phyloP scores from a whole-genome alignment of 352 stramenopile species.

The Pythium brassicae region DNA sequence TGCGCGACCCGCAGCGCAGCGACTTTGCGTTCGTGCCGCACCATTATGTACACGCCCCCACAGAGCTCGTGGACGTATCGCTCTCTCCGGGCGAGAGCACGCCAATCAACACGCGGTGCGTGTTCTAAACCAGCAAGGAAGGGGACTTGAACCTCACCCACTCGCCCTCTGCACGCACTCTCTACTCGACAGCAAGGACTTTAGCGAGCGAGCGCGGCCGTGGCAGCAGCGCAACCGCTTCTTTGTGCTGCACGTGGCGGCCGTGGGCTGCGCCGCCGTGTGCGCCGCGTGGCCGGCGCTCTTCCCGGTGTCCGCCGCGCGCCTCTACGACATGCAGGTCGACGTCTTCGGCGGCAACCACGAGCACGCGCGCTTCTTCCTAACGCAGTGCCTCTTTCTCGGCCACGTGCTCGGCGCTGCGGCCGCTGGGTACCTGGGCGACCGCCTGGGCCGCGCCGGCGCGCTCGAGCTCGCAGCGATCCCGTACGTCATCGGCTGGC shows the following conservation, averaged over 20 bases:
- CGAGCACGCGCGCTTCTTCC: slow-evolving; percentile 67
- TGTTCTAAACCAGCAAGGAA: too few relatives aligned
- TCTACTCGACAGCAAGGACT: slow-evolving; percentile 11
- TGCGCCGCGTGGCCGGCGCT: slow-evolving; percentile 52
- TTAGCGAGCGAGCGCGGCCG: slow-evolving; percentile 18
- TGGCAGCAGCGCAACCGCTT: slow-evolving; percentile 45
- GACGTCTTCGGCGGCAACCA: slow-evolving; percentile 76
- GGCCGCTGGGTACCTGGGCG: slow-evolving; percentile 47
- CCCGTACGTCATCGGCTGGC: slow-evolving; percentile 68
- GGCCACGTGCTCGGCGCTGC: slow-evolving; percentile 60
- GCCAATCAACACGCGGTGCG: slow-evolving; percentile 39
- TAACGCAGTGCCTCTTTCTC: slow-evolving; percentile 56
- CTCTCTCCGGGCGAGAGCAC: slow-evolving; percentile 56
- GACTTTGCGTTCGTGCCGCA: slow-evolving; percentile 83
- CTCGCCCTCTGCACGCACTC: neutral
- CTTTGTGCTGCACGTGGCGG: slow-evolving; percentile 54
- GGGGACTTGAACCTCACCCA: too few relatives aligned
- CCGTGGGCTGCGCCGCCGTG: slow-evolving; percentile 39
- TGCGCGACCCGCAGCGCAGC: slow-evolving; percentile 62
- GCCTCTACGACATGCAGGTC: slow-evolving; percentile 84
- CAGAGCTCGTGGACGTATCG: slow-evolving; percentile 23
- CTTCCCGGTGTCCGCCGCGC: slow-evolving; percentile 63
- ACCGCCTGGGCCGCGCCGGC: slow-evolving; percentile 58
- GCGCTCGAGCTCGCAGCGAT: slow-evolving; percentile 73
- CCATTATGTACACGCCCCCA: slow-evolving; percentile 62